These are phyloP conservation scores for Gardenia jasminoides DNA, from an alignment of 257 asterid genomes.

Conservation along the genomic window DNA sequence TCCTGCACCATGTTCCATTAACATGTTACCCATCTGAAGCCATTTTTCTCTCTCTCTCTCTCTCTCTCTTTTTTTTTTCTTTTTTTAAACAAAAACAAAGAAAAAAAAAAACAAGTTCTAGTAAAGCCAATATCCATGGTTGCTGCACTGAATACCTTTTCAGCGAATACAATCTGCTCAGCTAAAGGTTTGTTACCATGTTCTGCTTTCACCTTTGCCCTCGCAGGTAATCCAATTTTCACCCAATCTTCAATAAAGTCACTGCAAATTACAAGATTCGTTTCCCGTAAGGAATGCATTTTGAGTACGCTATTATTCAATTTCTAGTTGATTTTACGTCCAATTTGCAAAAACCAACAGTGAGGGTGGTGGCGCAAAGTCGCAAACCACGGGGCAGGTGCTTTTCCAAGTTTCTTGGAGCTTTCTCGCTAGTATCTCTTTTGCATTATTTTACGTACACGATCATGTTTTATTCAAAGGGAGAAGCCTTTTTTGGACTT, in stretches of 20 bases:
- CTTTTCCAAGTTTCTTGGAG: too few relatives aligned
- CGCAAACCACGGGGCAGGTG: too few relatives aligned
- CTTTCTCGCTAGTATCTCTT: too few relatives aligned
- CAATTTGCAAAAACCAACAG: neutral
- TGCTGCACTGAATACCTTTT: conserved; percentile 48
- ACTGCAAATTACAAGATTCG: conserved; percentile 28
- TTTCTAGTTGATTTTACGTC: neutral
- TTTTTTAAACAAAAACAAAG: too few relatives aligned
- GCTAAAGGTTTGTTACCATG: conserved; percentile 31
- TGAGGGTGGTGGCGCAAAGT: too few relatives aligned
- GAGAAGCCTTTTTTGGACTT: too few relatives aligned
- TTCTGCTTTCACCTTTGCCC: conserved; percentile 54
- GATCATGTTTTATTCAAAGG: too few relatives aligned
- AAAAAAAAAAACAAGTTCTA: neutral
- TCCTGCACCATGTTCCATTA: conserved; percentile 44
- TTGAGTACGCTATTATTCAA: neutral
- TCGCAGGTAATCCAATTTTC: conserved; percentile 75
- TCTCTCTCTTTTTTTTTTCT: too few relatives aligned
- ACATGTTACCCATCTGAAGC: neutral
- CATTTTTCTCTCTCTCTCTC: too few relatives aligned
- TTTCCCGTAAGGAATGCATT: neutral
- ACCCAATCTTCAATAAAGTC: conserved; percentile 98
- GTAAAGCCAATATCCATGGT: neutral
- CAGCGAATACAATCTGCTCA: conserved; percentile 58
- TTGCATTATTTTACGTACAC: too few relatives aligned